Percentiles rank a stretch among this genome's conserved stretches.
phyloP scores from a whole-genome alignment of 495 filamentous ascomycete species.

The Corynascus novoguineensis region DNA sequence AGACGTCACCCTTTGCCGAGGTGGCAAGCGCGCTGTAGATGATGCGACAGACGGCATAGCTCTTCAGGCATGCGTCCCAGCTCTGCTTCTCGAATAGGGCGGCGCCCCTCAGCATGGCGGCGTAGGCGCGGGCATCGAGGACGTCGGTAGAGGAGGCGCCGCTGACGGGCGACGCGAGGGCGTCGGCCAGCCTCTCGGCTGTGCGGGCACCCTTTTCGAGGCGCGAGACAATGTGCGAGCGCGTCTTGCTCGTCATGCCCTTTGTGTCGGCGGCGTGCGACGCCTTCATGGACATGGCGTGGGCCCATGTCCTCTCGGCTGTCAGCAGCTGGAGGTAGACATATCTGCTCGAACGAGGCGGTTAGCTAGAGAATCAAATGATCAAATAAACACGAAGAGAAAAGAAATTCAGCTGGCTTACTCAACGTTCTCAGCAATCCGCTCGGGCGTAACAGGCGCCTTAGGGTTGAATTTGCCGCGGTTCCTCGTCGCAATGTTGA shows the following conservation, averaged over 20 bases:
- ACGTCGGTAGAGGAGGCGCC: slow-evolving; percentile 65
- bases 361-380: no score
- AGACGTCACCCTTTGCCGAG: slow-evolving; percentile 61
- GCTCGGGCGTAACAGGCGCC: slow-evolving; percentile 63
- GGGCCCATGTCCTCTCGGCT: slow-evolving; percentile 90
- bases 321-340: slow-evolving; percentile 74
- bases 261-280: slow-evolving; percentile 71
- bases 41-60: slow-evolving; percentile 69
- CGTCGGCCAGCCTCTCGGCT: slow-evolving; percentile 60
- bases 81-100: slow-evolving; percentile 77
- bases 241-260: slow-evolving; percentile 68
- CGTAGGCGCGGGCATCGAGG: slow-evolving; percentile 83
- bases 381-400: neutral
- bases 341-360: slow-evolving; percentile 48
- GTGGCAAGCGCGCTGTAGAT: slow-evolving; percentile 69
- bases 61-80: slow-evolving; percentile 73
- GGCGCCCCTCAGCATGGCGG: slow-evolving; percentile 64
- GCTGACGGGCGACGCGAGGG: slow-evolving; percentile 53
- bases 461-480: slow-evolving; percentile 77
- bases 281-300: slow-evolving; percentile 92
- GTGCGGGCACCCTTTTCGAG: slow-evolving; percentile 69
- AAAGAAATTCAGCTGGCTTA: slow-evolving; percentile 37
- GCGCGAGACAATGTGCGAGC: slow-evolving; percentile 81
- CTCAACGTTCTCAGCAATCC: slow-evolving; percentile 73
- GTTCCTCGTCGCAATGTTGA: slow-evolving; percentile 74